These are phyloP conservation scores for Penicillium sp. DNA, from an alignment of 2,329 filamentous ascomycete species.

Conservation along the genomic window DNA sequence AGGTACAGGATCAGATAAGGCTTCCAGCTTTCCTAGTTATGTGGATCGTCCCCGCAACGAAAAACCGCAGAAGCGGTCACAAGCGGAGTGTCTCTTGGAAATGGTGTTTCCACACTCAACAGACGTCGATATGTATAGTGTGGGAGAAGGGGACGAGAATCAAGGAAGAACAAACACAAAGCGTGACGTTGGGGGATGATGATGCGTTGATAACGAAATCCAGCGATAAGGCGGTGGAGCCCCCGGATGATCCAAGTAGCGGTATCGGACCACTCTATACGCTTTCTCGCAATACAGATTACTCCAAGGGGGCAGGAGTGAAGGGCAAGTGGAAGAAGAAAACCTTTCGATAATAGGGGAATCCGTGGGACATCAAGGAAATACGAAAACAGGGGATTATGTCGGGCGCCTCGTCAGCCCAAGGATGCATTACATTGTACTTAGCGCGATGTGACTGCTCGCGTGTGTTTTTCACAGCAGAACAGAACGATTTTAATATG, in stretches of 20 bases:
- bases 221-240: constrained; percentile 9
- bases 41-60: constrained; percentile 26
- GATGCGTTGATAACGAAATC: constrained; percentile 20
- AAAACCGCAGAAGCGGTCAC: constrained; percentile 12
- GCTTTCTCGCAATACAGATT: not conserved
- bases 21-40: not conserved
- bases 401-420: not conserved
- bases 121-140: not conserved
- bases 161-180: constrained; percentile 1
- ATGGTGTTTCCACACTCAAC: not conserved
- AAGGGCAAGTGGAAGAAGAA: not conserved
- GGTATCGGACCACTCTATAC: constrained; percentile 14
- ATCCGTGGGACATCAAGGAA: not conserved
- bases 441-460: constrained; percentile 17
- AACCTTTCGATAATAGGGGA: not conserved
- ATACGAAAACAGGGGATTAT: not conserved
- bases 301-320: not conserved
- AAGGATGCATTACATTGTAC: not conserved
- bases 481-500: not conserved
- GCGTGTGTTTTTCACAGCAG: constrained; percentile 14
- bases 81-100: constrained; percentile 2
- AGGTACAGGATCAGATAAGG: constrained; percentile 9
- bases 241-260: constrained; percentile 17
- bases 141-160: not conserved
- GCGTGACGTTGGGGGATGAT: constrained; percentile 6